Evolutionary conservation across 257 asterid species (phyloP), one percentile per base, ranked within the genome.

Genomic region (Solanum appendiculatum): DNA sequence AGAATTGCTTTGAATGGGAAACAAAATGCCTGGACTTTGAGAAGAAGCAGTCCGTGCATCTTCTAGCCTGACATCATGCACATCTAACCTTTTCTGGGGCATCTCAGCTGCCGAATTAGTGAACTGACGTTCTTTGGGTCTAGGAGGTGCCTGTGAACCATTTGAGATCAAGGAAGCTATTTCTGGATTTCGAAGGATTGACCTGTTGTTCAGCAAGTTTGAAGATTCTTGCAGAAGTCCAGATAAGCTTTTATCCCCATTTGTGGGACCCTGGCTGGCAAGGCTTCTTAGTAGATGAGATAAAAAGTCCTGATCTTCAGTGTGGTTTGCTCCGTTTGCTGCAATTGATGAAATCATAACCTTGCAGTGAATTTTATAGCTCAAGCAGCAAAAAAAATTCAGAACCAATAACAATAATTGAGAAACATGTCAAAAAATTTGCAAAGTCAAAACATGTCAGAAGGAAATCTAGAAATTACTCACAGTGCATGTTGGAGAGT

Each of bases 401-500:
- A 44, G 64, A 78, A 27, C 64, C 64, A 78, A 78, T 7, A 77
- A 80, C 5, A 87, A 87, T 88, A 78, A 82, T 72, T 36, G 81
- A 73, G 51, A n/a, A 73, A 21, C 51, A 73, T 39, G 37, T 78
- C 60, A 27, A 27, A 2, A 18, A 44, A 78, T 44, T 86, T 77
- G 33, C 64, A 1, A 82, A 81, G 48, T 85, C 68, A 66, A 20
- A 60, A 51, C 77, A 86, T 31, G 77, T 73, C 73, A 29, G 56
- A 82, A 84, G 48, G 72, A 63, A 77, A 58, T 77, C 69, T 56
- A 87, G 37, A 20, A 83, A 86, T 86, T 85, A 85, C 97, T 95
- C 89, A 94, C 98, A 90, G 87, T 95, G 95, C 91, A 94, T 85
- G 90, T 91, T 91, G 91, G 98, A 91, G 88, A 95, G 98, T 88